These are phyloP conservation scores for Cornus florida DNA, from an alignment of 148 eudicot species.

Conservation along the genomic window DNA sequence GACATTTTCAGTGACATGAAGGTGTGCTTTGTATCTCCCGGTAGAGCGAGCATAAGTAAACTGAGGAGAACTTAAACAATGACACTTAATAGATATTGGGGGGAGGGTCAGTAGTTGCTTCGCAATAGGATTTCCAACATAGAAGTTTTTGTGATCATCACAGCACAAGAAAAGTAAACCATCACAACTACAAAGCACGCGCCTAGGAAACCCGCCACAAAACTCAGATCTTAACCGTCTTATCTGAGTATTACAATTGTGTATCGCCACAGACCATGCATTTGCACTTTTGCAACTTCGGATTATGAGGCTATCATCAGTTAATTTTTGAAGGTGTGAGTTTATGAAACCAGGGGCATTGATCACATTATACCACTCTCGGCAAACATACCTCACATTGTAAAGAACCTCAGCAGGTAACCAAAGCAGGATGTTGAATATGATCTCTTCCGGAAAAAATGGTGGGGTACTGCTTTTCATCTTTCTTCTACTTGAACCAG, in stretches of 20 bases:
- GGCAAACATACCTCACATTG: conserved; percentile 13
- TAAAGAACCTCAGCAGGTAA: conserved; percentile 3
- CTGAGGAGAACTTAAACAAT: too few species aligned
- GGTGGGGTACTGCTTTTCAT: not conserved
- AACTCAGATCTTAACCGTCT: not conserved
- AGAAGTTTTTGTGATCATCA: not conserved
- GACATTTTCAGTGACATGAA: too few species aligned
- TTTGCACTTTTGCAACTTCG: not conserved
- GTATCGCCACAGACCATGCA: not conserved
- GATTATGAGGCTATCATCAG: not conserved
- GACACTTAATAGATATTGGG: not conserved
- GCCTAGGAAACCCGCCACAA: too few species aligned
- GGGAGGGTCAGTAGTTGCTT: not conserved
- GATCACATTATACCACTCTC: conserved; percentile 6
- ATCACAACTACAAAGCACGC: not conserved
- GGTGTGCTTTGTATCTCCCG: too few species aligned
- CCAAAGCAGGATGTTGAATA: conserved; percentile 4
- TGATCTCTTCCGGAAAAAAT: not conserved
- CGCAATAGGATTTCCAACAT: conserved; percentile 1
- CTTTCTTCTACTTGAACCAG: too few species aligned
- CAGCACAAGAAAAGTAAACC: not conserved
- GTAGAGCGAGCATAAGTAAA: too few species aligned
- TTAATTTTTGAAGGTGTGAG: not conserved
- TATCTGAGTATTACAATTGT: not conserved
- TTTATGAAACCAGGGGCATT: conserved; percentile 3